phyloP scores from a whole-genome alignment of 208 protist genomes.

The Trichomonas vaginalis region DNA sequence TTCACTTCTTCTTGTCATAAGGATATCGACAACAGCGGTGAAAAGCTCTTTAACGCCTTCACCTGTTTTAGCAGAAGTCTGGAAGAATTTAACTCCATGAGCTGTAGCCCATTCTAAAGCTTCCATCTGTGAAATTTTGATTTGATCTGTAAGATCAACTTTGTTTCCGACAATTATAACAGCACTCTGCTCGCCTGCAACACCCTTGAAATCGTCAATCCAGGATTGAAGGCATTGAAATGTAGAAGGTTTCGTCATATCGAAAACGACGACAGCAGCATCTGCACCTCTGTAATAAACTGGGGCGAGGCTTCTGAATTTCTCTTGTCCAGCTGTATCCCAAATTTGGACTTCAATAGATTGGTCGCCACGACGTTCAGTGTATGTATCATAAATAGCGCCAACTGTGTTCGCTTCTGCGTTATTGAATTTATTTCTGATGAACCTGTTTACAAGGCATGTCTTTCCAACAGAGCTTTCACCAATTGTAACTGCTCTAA shows the following conservation, averaged over 20 bases:
- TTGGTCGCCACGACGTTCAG: neutral
- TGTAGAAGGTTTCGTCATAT: neutral
- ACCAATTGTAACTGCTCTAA: neutral
- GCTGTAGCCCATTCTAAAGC: neutral
- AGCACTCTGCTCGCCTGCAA: neutral
- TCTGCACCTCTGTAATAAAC: neutral
- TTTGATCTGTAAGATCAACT: neutral
- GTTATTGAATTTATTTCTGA: neutral
- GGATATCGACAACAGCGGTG: neutral
- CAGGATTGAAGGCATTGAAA: neutral
- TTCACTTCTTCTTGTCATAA: neutral
- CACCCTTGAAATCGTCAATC: neutral
- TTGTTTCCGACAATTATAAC: constrained; percentile 6
- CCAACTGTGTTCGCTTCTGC: neutral
- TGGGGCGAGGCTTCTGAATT: neutral
- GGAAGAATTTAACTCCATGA: neutral
- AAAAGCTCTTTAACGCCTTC: neutral
- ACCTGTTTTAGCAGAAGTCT: neutral
- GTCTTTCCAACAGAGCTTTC: neutral
- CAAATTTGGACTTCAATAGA: neutral
- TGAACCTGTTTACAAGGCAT: neutral
- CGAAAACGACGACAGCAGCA: neutral
- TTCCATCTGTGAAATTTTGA: neutral
- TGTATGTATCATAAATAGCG: neutral
- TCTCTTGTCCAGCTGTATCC: neutral